phyloP scores from a whole-genome alignment of 495 filamentous ascomycete species.

The Penicillium bialowiezense region DNA sequence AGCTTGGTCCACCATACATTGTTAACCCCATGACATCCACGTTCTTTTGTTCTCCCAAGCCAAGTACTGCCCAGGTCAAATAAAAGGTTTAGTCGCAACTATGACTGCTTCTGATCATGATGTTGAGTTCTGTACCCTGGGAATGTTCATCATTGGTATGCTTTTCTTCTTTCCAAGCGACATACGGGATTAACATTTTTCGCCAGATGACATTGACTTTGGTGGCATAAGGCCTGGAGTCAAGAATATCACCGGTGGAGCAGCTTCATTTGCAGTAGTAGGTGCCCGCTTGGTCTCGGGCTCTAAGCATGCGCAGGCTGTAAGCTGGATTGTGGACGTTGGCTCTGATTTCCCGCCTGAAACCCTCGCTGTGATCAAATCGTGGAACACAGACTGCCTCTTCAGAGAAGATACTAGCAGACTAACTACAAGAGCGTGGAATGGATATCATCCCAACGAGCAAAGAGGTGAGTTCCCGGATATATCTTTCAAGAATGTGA shows the following conservation, averaged over 20 bases:
- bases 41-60: constrained; percentile 4
- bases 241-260: constrained; percentile 77
- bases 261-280: constrained; percentile 78
- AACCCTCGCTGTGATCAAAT: constrained; percentile 57
- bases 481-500: neutral
- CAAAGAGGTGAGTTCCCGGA: constrained; percentile 44
- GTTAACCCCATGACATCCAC: neutral
- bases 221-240: constrained; percentile 51
- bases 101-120: constrained; percentile 5
- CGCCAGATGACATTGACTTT: constrained; percentile 86
- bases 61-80: constrained; percentile 1
- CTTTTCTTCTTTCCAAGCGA: constrained; percentile 8
- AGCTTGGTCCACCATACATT: constrained; percentile 2
- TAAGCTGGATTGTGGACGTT: constrained; percentile 90
- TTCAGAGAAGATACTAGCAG: constrained; percentile 64
- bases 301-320: constrained; percentile 40
- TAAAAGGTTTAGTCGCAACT: constrained; percentile 10
- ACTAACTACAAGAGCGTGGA: constrained; percentile 87
- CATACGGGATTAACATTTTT: constrained; percentile 18
- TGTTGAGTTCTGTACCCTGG: constrained; percentile 82
- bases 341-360: constrained; percentile 79
- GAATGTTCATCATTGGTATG: constrained; percentile 95
- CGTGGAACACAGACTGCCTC: constrained; percentile 70
- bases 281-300: constrained; percentile 83
- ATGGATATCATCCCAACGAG: constrained; percentile 68